These are phyloP conservation scores for Aspergillus sergii DNA, from an alignment of 2,329 filamentous ascomycete genomes.

Conservation along the genomic window DNA sequence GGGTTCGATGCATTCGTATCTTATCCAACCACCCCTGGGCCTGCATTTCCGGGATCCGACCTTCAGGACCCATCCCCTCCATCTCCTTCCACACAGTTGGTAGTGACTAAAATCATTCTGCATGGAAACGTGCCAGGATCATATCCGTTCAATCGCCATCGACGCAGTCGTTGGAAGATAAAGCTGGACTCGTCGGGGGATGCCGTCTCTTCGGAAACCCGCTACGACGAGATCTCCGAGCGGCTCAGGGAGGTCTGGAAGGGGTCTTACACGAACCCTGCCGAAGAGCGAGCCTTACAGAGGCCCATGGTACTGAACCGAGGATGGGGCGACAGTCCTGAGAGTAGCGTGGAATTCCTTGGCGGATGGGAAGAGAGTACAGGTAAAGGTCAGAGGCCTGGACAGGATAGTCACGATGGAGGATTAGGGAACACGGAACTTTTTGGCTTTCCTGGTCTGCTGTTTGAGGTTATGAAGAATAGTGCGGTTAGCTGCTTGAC, in stretches of 20 bases:
- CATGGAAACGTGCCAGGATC: slow-evolving; percentile 95
- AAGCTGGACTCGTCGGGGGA: slow-evolving; percentile 48
- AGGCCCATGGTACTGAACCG: slow-evolving; percentile 82
- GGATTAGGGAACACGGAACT: slow-evolving; percentile 75
- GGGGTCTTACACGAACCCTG: slow-evolving; percentile 60
- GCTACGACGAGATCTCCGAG: slow-evolving; percentile 72
- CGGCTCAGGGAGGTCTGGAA: slow-evolving; percentile 71
- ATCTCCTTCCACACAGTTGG: slow-evolving; percentile 62
- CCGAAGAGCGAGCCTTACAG: slow-evolving; percentile 57
- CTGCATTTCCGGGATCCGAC: slow-evolving; percentile 59
- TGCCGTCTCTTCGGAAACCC: slow-evolving; percentile 72
- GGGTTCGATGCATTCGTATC: slow-evolving; percentile 95
- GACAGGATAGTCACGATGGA: slow-evolving; percentile 49
- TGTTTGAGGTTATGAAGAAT: slow-evolving; percentile 96
- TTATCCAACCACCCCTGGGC: slow-evolving; percentile 67
- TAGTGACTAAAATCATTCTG: slow-evolving; percentile 87
- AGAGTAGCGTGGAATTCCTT: slow-evolving; percentile 82
- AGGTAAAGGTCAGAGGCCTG: slow-evolving; percentile 47
- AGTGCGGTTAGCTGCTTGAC: slow-evolving; percentile 87
- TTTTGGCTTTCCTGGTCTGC: slow-evolving; percentile 88
- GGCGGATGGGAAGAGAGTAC: slow-evolving; percentile 82
- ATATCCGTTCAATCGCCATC: slow-evolving; percentile 94
- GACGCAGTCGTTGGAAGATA: slow-evolving; percentile 85
- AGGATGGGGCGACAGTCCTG: slow-evolving; percentile 88
- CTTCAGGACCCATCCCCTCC: slow-evolving; percentile 32